Evolutionary conservation across 2,329 filamentous ascomycete genomes (phyloP).

Genomic region (Fusarium lyarnte): DNA sequence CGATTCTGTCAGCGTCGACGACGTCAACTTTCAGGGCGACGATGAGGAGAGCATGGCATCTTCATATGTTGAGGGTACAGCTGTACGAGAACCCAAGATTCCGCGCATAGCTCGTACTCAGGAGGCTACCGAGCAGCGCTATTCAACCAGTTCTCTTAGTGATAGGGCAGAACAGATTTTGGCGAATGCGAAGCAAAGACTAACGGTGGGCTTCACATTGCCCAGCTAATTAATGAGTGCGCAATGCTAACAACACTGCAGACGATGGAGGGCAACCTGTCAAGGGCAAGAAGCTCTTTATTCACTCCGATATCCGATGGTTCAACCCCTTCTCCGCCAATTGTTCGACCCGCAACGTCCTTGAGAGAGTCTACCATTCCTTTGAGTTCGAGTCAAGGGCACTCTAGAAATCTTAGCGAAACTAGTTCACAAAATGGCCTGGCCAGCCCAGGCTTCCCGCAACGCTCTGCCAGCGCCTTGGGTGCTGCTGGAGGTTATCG

Average conservation of each 20-base stretch:
- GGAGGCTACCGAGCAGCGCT: slow-evolving; percentile 60
- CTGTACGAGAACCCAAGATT: slow-evolving; percentile 38
- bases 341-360: slow-evolving; percentile 45
- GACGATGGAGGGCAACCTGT: slow-evolving; percentile 94
- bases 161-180: slow-evolving; percentile 89
- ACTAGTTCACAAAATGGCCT: slow-evolving; percentile 40
- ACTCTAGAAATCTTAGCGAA: slow-evolving; percentile 49
- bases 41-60: slow-evolving; percentile 73
- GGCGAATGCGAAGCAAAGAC: slow-evolving; percentile 87
- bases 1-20: slow-evolving; percentile 68
- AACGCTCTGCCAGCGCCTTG: slow-evolving; percentile 72
- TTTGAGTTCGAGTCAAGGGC: slow-evolving; percentile 37
- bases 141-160: slow-evolving; percentile 80
- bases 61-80: slow-evolving; percentile 61
- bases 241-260: slow-evolving; percentile 50
- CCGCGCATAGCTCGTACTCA: slow-evolving; percentile 22
- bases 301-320: slow-evolving; percentile 55
- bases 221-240: background rate
- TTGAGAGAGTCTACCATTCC: slow-evolving; percentile 34
- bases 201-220: slow-evolving; percentile 72
- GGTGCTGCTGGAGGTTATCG: slow-evolving; percentile 68
- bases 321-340: slow-evolving; percentile 63
- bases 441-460: slow-evolving; percentile 51
- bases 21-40: slow-evolving; percentile 73
- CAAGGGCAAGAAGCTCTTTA: slow-evolving; percentile 77